Base-by-base conservation (phyloP, 1,284 basidiomycete genomes). In the Boletellus deceptivus region DNA sequence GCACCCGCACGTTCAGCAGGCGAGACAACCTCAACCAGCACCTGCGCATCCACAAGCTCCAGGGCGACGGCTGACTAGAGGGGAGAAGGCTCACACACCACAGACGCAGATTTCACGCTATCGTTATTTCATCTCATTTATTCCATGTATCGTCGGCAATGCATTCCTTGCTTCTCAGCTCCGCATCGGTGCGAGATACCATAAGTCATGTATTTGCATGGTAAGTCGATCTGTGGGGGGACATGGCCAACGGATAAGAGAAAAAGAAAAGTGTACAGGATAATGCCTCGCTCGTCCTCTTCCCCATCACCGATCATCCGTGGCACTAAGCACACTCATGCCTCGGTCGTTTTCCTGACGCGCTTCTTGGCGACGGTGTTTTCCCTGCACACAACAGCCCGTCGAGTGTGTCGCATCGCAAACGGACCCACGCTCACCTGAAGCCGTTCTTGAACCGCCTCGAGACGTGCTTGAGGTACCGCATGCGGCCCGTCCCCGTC, bases 361-460 rank as follows among this genome's bases (percentile, higher is more conserved):
- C 76, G 79, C 77, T 87, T 88, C 71, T 77, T 82, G 7, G 85
- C 85, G 37, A 74, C 76, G 9, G 86, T 89, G 72, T 93, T 92
- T 78, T 94, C 92, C 70, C 91, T 90, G 29, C 11, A 13, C 29
- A 31, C 29, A 13, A 29, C 27, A 29, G 10, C 29, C 29, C 29
- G 29, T 31, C 29, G 29, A 31, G 29, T 3, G 29, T 8, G 29
- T 5, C 29, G 2, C 29, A 8, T 11, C 4, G 29, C 29, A 10
- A 31, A 31, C 29, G 9, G 29, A 13, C 29, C 29, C n/a, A 4
- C 17, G 22, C 82, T 54, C 59, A 89, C 89, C 89, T 81, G 83
- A 94, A 95, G 54, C 95, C 96, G 72, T 98, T 98, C 90, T 98
- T 98, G 87, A 96, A 96, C 65, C 91, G 83, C 69, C 91, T 84